Percentiles rank a stretch among this genome's conserved stretches.
Conservation (phyloP, 495 filamentous ascomycete species). For the Terfezia claveryi region DNA sequence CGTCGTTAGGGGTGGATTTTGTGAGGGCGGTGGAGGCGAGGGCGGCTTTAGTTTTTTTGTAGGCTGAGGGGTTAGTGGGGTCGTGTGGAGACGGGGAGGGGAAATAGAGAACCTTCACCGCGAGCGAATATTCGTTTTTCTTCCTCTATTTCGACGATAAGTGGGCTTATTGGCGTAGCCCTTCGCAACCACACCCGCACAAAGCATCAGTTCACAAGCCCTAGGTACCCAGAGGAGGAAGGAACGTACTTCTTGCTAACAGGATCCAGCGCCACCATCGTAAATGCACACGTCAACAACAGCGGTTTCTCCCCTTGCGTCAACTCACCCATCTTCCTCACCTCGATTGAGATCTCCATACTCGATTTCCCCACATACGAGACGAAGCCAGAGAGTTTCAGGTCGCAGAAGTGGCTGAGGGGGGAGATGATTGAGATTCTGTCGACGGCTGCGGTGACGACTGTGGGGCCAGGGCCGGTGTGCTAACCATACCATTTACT, state of each 20-base stretch:
- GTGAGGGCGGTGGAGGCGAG: slow-evolving; percentile 39
- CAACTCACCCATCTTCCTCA: slow-evolving; percentile 33
- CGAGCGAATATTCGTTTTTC: slow-evolving; percentile 43
- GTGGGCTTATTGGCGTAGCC: slow-evolving; percentile 33
- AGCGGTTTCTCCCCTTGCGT: slow-evolving; percentile 33
- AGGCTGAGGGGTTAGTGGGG: slow-evolving; percentile 16
- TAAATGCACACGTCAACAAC: slow-evolving; percentile 60
- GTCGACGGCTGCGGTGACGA: slow-evolving; percentile 64
- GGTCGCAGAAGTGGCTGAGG: slow-evolving; percentile 55
- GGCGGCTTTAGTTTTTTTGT: slow-evolving; percentile 53
- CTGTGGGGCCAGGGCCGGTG: slow-evolving; percentile 53
- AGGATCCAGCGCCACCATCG: slow-evolving; percentile 60
- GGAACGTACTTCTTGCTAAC: slow-evolving; percentile 40
- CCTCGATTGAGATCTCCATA: slow-evolving; percentile 61
- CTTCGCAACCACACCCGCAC: slow-evolving; percentile 11
- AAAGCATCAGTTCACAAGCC: neutral
- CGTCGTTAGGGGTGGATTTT: slow-evolving; percentile 50
- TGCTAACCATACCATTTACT: slow-evolving; percentile 21
- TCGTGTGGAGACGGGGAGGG: neutral
- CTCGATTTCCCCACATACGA: slow-evolving; percentile 62
- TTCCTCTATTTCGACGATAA: slow-evolving; percentile 45
- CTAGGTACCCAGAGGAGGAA: neutral
- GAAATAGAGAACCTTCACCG: slow-evolving; percentile 30
- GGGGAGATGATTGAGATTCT: slow-evolving; percentile 55
- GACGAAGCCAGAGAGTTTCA: slow-evolving; percentile 59